Conservation (phyloP, 1,139 yeast species). For the Pneumocystis murina region DNA sequence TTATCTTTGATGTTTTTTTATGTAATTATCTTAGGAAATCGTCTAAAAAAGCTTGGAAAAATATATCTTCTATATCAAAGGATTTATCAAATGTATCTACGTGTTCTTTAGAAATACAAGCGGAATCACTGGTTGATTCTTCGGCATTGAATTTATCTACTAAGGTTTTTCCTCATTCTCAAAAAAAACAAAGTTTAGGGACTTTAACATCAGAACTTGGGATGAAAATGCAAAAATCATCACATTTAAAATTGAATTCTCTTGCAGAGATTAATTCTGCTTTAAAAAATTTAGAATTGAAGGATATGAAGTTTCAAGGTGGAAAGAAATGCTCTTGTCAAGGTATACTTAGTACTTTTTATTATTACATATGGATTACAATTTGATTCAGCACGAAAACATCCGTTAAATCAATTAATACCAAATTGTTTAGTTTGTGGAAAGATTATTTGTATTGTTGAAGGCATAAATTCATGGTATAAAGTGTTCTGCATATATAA, state of each 20-base stretch:
- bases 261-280: conserved; percentile 41
- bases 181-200: not conserved
- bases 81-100: too few species aligned
- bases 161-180: not conserved
- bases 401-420: conserved; percentile 74
- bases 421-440: conserved; percentile 95
- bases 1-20: not conserved
- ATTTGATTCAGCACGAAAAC: conserved; percentile 49
- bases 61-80: too few species aligned
- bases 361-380: not conserved
- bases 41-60: not conserved
- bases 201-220: conserved; percentile 9
- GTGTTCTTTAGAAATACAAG: too few species aligned
- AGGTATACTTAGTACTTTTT: conserved; percentile 16
- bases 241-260: conserved; percentile 29
- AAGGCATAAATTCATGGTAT: conserved; percentile 69
- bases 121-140: not conserved
- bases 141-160: not conserved
- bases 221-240: conserved; percentile 25
- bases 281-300: conserved; percentile 30
- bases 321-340: conserved; percentile 47
- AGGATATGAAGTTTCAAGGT: conserved; percentile 16
- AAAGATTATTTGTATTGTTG: conserved; percentile 74
- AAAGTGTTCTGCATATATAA: not conserved
- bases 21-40: not conserved